Evolutionary conservation across 2,329 filamentous ascomycete genomes (phyloP).

Genomic region (Lecanicillium sp.): DNA sequence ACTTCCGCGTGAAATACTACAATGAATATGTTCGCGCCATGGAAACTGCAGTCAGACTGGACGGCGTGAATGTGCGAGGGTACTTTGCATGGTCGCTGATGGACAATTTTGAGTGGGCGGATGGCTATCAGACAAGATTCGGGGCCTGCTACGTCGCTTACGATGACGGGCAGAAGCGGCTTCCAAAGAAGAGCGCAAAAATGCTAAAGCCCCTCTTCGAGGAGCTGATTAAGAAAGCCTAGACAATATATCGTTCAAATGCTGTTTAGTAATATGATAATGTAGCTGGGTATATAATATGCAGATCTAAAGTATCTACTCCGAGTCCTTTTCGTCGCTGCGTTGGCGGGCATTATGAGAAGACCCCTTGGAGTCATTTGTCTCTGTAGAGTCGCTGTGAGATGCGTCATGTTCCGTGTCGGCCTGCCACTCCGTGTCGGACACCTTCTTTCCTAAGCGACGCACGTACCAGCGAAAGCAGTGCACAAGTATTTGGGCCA

Average conservation of each 20-base stretch:
- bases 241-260: too few species aligned
- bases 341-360: too few species aligned
- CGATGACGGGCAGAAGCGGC: conserved; percentile 67
- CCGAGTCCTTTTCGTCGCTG: too few species aligned
- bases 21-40: conserved; percentile 69
- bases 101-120: conserved; percentile 92
- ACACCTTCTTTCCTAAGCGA: background rate
- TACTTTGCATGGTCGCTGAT: conserved; percentile 86
- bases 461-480: background rate
- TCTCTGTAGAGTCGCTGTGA: too few species aligned
- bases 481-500: conserved; percentile 2
- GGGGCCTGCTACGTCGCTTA: conserved; percentile 83
- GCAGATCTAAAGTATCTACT: too few species aligned
- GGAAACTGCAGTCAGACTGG: conserved; percentile 62
- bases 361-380: too few species aligned
- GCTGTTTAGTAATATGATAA: too few species aligned
- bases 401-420: conserved; percentile 2
- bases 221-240: conserved; percentile 59
- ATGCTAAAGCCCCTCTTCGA: conserved; percentile 66
- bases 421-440: background rate
- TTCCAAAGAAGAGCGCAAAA: conserved; percentile 78
- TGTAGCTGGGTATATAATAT: too few species aligned
- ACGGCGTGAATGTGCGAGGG: conserved; percentile 71
- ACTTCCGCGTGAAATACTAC: conserved; percentile 78
- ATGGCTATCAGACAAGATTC: conserved; percentile 82